Conservation (phyloP, 352 stramenopile genomes). For the Phytopythium kandeliae region DNA sequence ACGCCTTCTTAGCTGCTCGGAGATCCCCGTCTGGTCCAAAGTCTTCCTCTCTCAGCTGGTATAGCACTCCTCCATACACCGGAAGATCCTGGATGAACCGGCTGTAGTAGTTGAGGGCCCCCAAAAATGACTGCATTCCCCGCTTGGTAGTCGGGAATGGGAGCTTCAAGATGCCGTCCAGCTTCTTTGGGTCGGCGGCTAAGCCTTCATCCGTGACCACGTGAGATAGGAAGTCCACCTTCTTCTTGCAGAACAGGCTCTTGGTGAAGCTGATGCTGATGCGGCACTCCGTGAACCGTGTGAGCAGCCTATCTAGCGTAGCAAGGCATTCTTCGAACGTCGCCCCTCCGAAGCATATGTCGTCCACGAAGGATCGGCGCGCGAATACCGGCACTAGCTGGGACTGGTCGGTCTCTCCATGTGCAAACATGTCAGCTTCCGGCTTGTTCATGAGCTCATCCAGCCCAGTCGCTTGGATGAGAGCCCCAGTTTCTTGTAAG, state of each 20-base stretch:
- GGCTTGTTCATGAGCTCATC: constrained; percentile 3
- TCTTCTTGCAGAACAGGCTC: constrained; percentile 10
- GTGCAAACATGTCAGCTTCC: constrained; percentile 7
- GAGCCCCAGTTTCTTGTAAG: neutral
- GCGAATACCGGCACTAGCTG: constrained; percentile 4
- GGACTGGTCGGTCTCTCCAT: constrained; percentile 1
- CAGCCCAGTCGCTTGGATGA: neutral
- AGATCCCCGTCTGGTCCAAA: neutral
- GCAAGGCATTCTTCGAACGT: constrained; percentile 1
- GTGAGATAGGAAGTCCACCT: constrained; percentile 14
- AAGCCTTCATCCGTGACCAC: constrained; percentile 7
- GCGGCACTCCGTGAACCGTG: constrained; percentile 10
- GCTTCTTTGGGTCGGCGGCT: constrained; percentile 6
- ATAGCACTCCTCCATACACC: constrained; percentile 7
- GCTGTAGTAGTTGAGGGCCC: constrained; percentile 19
- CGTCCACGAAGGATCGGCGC: constrained; percentile 3
- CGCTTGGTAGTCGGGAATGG: constrained; percentile 12
- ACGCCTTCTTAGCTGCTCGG: neutral
- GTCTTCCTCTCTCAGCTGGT: constrained; percentile 11
- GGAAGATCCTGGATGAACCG: constrained; percentile 20
- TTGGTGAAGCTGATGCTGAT: constrained; percentile 21
- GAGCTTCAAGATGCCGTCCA: constrained; percentile 3
- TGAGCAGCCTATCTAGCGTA: constrained; percentile 6
- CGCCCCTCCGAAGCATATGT: neutral
- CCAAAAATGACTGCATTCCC: constrained; percentile 15